A percentile compares a stretch with the other conserved stretches of the same genome.
These are phyloP conservation scores for Cyamopsis tetragonoloba DNA, from an alignment of 306 rosid genomes.

Conservation along the genomic window DNA sequence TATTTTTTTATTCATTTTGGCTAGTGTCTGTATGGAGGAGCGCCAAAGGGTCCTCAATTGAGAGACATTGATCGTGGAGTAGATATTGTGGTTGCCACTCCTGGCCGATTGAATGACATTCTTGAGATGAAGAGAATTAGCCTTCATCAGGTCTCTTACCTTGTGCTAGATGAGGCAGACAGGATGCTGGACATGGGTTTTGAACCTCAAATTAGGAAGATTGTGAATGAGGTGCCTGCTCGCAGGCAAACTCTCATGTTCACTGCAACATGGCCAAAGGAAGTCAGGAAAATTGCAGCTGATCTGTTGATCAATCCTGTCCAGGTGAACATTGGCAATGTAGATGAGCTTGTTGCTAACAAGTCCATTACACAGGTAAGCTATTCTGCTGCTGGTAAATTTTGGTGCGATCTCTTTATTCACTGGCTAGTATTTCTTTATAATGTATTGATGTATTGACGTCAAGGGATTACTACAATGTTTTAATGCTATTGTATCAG, in stretches of 20 bases:
- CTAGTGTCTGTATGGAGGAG: slow-evolving; percentile 97
- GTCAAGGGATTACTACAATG: background rate
- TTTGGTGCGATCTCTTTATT: background rate
- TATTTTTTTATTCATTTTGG: background rate
- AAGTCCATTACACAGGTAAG: slow-evolving; percentile 93
- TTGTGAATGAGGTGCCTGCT: slow-evolving; percentile 91
- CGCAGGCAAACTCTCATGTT: slow-evolving; percentile 95
- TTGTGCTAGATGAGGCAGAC: slow-evolving; percentile 97
- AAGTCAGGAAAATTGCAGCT: slow-evolving; percentile 96
- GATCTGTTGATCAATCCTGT: slow-evolving; percentile 87
- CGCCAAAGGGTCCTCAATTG: slow-evolving; percentile 98
- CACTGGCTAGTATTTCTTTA: background rate
- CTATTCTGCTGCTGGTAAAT: slow-evolving; percentile 5
- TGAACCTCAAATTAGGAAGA: slow-evolving; percentile 97
- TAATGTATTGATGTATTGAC: background rate
- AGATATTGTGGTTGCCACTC: slow-evolving; percentile 98
- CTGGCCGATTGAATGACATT: slow-evolving; percentile 99
- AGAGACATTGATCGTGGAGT: slow-evolving; percentile 91
- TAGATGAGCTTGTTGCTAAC: slow-evolving; percentile 96
- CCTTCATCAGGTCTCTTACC: slow-evolving; percentile 88
- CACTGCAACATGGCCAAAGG: slow-evolving; percentile 99
- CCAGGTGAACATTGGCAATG: slow-evolving; percentile 97
- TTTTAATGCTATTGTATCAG: slow-evolving; percentile 35
- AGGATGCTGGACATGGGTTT: slow-evolving; percentile 99
- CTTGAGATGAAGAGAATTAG: slow-evolving; percentile 94